Conservation (phyloP, 805 yeast species). For the Cyberlindnera meyerae region DNA sequence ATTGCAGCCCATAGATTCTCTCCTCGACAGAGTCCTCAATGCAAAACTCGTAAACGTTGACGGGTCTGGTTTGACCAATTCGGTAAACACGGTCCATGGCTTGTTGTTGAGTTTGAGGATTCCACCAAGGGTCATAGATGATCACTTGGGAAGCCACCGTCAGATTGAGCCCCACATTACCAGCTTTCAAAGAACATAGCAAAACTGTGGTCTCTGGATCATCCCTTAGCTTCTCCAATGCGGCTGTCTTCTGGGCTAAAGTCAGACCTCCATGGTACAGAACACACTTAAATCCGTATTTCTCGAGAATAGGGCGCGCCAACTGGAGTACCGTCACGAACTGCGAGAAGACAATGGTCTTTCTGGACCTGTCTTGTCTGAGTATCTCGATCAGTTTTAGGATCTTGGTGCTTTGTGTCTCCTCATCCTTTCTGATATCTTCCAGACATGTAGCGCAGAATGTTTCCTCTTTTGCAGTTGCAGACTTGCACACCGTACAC, state of each 20-base stretch:
- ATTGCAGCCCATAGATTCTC: slow-evolving; percentile 80
- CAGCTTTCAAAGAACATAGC: slow-evolving; percentile 76
- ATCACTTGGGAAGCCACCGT: slow-evolving; percentile 80
- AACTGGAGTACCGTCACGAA: slow-evolving; percentile 33
- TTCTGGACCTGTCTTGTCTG: slow-evolving; percentile 29
- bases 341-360: slow-evolving; percentile 43
- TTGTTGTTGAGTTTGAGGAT: slow-evolving; percentile 83
- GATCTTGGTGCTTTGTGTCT: slow-evolving; percentile 31
- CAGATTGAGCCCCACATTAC: slow-evolving; percentile 87
- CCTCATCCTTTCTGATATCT: slow-evolving; percentile 15
- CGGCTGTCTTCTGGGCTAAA: slow-evolving; percentile 26
- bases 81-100: slow-evolving; percentile 91
- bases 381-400: slow-evolving; percentile 31
- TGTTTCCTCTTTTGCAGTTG: slow-evolving; percentile 6
- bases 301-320: slow-evolving; percentile 26
- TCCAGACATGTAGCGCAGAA: slow-evolving; percentile 15
- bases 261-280: slow-evolving; percentile 34
- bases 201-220: slow-evolving; percentile 37
- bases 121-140: slow-evolving; percentile 96
- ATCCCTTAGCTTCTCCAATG: slow-evolving; percentile 27
- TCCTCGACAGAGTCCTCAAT: slow-evolving; percentile 76
- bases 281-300: slow-evolving; percentile 28
- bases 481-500: slow-evolving; percentile 23
- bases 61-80: slow-evolving; percentile 74
- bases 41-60: slow-evolving; percentile 70